Evolutionary conservation across 495 filamentous ascomycete genomes (phyloP), one percentile per base, ranked within the genome.

Genomic region (Penicillium soppii): DNA sequence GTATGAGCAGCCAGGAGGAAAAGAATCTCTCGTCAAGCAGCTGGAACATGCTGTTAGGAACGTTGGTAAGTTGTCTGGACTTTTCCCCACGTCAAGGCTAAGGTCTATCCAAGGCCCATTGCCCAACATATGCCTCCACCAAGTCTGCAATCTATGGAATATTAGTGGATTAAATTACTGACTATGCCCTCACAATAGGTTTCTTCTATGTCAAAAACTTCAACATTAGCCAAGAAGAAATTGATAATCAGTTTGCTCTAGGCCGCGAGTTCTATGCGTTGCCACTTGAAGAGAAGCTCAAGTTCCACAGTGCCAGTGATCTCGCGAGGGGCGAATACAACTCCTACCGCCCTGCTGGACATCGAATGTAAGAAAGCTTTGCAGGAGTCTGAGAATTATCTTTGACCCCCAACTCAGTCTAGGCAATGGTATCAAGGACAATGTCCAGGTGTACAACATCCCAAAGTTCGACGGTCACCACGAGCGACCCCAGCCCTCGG

Each of bases 121-220:
- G 0, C 7, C 2, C 13, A 27, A 10, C 29, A 4, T 19, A 22
- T 39, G 5, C 8, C 16, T n/a, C 0, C 13, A n/a, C n/a, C n/a
- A n/a, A n/a, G n/a, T n/a, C n/a, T n/a, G n/a, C n/a, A n/a, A n/a
- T n/a, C n/a, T n/a, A n/a, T n/a, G n/a, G n/a, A n/a, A n/a, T n/a
- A n/a, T n/a, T n/a, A n/a, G n/a, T n/a, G n/a, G n/a, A n/a, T n/a
- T n/a, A n/a, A n/a, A n/a, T n/a, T n/a, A n/a, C n/a, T n/a, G n/a
- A n/a, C n/a, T n/a, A n/a, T n/a, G n/a, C n/a, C n/a, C n/a, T n/a
- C n/a, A n/a, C n/a, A n/a, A 32, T 15, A 72, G 67, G 69, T 9
- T 82, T 82, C 61, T 82, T 82, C 64, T 80, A 82, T 52, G 75
- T 83, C 5, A 74, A 69, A 35, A 75, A 76, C 58, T 77, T 80